A percentile compares a stretch with the other conserved stretches of the same genome.
Evolutionary conservation across 169 alveolate genomes (phyloP).

Genomic region (Plasmodium billcollinsi): DNA sequence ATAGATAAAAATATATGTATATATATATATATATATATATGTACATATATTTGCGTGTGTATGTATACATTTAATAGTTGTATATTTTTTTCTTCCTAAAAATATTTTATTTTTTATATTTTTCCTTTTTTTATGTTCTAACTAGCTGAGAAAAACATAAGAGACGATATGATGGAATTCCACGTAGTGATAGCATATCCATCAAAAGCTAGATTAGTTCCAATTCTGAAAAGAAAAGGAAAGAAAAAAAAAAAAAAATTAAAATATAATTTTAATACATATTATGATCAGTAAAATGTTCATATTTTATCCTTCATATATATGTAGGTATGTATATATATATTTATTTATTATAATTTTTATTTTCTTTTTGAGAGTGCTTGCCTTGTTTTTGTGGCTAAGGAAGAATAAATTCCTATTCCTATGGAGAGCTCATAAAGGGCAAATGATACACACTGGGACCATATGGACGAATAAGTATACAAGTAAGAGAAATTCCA

Average conservation of each 20-base stretch:
- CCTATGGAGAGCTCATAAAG: conserved; percentile 85
- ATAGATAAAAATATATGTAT: not conserved
- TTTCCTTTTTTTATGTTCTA: not conserved
- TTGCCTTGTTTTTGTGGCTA: conserved; percentile 80
- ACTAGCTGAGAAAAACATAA: conserved; percentile 74
- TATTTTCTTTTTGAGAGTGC: not conserved
- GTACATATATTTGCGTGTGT: too few relatives aligned
- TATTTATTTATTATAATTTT: too few relatives aligned
- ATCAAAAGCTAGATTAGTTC: conserved; percentile 60
- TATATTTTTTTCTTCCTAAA: too few relatives aligned
- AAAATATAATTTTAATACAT: not conserved
- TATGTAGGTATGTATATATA: not conserved
- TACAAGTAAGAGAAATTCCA: conserved; percentile 77
- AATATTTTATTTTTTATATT: not conserved
- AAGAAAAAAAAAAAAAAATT: not conserved
- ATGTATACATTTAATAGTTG: too few relatives aligned
- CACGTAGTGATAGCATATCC: conserved; percentile 60
- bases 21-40: not conserved
- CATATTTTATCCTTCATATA: not conserved
- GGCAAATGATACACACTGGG: conserved; percentile 83
- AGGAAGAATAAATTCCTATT: conserved; percentile 83
- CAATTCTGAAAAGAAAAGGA: conserved; percentile 33
- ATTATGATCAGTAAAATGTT: not conserved
- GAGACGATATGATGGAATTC: conserved; percentile 56
- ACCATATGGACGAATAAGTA: conserved; percentile 81